Conservation (phyloP, 305 asterid species). For the Fraxinus ornus region DNA sequence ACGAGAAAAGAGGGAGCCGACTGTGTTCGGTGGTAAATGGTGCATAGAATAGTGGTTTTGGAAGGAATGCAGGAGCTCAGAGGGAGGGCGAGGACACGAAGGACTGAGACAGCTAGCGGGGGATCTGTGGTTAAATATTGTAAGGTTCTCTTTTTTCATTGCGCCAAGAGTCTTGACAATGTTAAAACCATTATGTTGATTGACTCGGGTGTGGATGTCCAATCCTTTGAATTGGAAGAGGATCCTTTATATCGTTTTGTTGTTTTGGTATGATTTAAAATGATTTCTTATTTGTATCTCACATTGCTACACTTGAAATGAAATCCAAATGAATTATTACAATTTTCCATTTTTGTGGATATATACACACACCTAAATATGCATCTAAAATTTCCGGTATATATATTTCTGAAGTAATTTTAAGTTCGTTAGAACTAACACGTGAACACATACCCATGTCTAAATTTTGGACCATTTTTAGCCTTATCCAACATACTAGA, state of each 20-base stretch:
- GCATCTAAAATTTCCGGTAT: no score
- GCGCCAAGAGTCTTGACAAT: not conserved
- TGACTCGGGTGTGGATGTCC: not conserved
- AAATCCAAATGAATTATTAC: no score
- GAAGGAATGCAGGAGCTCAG: not conserved
- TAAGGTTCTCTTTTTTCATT: not conserved
- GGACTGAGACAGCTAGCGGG: not conserved
- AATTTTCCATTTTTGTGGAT: no score
- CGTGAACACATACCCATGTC: not conserved
- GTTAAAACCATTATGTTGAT: not conserved
- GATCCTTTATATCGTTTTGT: not conserved
- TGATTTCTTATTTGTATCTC: no score
- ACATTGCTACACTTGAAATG: no score
- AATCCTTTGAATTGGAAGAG: not conserved
- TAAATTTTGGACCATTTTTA: not conserved
- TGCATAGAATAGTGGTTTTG: not conserved
- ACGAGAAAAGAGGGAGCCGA: not conserved
- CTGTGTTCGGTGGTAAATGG: not conserved
- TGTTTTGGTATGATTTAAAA: not conserved
- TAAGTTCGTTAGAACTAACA: no score
- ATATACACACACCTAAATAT: no score
- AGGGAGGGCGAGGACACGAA: not conserved
- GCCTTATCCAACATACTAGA: not conserved
- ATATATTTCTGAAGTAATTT: not conserved
- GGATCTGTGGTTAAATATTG: not conserved